phyloP scores from a whole-genome alignment of 2,329 filamentous ascomycete species.

The Exophiala sp. region DNA sequence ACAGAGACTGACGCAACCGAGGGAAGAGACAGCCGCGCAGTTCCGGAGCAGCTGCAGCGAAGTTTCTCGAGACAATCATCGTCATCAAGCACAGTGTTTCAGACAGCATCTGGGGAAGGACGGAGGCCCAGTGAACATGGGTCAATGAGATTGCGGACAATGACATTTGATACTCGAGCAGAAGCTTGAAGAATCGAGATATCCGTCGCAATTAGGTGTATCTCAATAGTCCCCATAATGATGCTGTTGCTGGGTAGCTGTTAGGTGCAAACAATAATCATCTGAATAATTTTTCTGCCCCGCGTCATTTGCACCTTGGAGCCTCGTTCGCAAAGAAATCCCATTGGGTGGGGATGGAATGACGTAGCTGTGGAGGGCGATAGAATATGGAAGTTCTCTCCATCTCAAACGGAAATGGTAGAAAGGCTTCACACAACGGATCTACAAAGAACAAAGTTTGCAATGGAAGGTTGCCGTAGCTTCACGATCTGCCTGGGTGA shows the following conservation, averaged over 20 bases:
- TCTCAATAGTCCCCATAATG: background rate
- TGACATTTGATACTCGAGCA: slow-evolving; percentile 1
- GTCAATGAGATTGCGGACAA: slow-evolving; percentile 9
- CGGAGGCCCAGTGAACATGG: slow-evolving; percentile 1
- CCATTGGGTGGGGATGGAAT: too few species aligned
- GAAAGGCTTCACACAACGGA: too few species aligned
- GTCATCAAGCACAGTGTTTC: slow-evolving; percentile 63
- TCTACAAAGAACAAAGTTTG: too few species aligned
- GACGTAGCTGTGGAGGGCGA: too few species aligned
- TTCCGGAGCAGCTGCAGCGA: slow-evolving; percentile 17
- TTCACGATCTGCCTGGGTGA: too few species aligned
- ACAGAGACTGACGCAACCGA: slow-evolving; percentile 13
- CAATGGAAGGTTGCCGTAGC: too few species aligned
- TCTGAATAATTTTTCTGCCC: too few species aligned
- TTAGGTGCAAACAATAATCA: background rate
- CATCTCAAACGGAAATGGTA: too few species aligned
- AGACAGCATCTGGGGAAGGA: slow-evolving; percentile 47
- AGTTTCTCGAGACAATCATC: slow-evolving; percentile 4
- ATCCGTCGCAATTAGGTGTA: background rate
- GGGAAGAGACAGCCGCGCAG: slow-evolving; percentile 18
- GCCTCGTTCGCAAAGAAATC: too few species aligned
- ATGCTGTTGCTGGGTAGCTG: background rate
- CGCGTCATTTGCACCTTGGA: too few species aligned
- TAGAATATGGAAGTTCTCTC: too few species aligned
- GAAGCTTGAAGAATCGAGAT: slow-evolving; percentile 1